Evolutionary conservation across 2,329 filamentous ascomycete species (phyloP).

Genomic region (Blastomyces gilchristii): DNA sequence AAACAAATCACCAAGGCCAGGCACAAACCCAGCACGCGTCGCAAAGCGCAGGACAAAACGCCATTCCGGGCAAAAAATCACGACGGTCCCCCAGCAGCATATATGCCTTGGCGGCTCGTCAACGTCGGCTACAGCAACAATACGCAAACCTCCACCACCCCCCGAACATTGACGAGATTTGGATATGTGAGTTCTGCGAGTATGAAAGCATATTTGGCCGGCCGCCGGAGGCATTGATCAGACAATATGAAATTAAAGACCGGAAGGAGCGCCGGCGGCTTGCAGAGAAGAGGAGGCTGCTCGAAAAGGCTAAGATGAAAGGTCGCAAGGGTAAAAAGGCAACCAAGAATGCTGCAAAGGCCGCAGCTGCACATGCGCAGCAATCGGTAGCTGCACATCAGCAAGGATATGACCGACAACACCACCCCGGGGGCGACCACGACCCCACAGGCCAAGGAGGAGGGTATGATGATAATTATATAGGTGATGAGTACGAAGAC

Average conservation of each 20-base stretch:
- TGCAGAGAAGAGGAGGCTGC: constrained; percentile 70
- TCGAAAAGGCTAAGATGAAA: constrained; percentile 93
- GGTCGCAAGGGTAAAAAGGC: constrained; percentile 80
- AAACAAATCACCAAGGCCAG: constrained; percentile 29
- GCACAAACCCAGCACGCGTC: constrained; percentile 23
- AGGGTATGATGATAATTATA: constrained; percentile 41
- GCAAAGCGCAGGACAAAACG: constrained; percentile 33
- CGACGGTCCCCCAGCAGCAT: constrained; percentile 59
- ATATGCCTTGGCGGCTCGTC: constrained; percentile 62
- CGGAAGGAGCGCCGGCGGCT: constrained; percentile 71
- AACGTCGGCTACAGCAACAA: constrained; percentile 66
- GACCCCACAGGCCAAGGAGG: constrained; percentile 32
- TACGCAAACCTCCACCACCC: constrained; percentile 67
- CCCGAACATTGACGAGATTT: constrained; percentile 61
- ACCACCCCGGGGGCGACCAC: constrained; percentile 27
- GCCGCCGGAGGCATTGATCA: constrained; percentile 72
- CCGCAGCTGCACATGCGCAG: constrained; percentile 22
- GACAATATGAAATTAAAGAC: constrained; percentile 90
- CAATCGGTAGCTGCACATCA: constrained; percentile 23
- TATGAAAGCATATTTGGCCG: constrained; percentile 93
- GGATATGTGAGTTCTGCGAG: constrained; percentile 98
- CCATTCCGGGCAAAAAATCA: constrained; percentile 50
- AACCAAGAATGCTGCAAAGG: constrained; percentile 53
- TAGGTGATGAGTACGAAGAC: constrained; percentile 43
- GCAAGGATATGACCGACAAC: constrained; percentile 32